Evolutionary conservation across 108 stramenopile species (phyloP), one percentile per base, ranked within the genome.

Genomic region (Skeletonema potamos): DNA sequence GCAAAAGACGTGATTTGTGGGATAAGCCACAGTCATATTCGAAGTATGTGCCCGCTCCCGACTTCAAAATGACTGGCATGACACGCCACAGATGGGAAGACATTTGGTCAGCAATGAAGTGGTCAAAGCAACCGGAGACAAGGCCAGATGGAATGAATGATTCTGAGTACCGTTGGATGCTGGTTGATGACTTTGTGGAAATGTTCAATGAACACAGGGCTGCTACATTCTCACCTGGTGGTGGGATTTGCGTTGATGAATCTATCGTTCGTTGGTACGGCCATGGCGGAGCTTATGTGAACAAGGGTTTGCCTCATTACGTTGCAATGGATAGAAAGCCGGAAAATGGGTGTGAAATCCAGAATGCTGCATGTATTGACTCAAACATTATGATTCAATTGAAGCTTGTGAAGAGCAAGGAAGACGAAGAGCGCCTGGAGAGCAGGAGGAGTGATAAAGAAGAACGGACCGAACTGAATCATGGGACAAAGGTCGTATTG

Each of bases 341-440:
- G 1, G 74, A 76, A 15, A 41, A 68, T 54, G 74, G 74, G 1
- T 54, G 58, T 27, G 74, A 76, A 27, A 69, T 76, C 17, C 74
- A 76, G 26, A 54, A 66, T 29, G 18, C 30, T 29, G 33, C 60
- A 7, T 64, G 64, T 20, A 33, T 37, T 29, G 26, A 54, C 1
- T 57, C 41, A 18, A 27, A 44, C 2, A 48, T 76, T 15, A 76
- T 76, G 67, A 18, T 68, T 6, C 24, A 32, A 13, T 29, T 76
- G 13, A 66, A 65, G 20, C 7, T 69, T 12, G 74, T 76, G 15
- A 61, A 76, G 43, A 39, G 22, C 20, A 58, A 36, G 33, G 67
- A 68, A 1, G 54, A 64, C 4, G 41, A 62, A 11, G 61, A 15
- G 36, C 7, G 24, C 20, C 18, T 20, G 33, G 59, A 29, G 33